Percentiles rank a stretch among this genome's conserved stretches.
These are phyloP conservation scores for Aspergillus caelatus DNA, from an alignment of 2,329 filamentous ascomycete species.

Conservation along the genomic window DNA sequence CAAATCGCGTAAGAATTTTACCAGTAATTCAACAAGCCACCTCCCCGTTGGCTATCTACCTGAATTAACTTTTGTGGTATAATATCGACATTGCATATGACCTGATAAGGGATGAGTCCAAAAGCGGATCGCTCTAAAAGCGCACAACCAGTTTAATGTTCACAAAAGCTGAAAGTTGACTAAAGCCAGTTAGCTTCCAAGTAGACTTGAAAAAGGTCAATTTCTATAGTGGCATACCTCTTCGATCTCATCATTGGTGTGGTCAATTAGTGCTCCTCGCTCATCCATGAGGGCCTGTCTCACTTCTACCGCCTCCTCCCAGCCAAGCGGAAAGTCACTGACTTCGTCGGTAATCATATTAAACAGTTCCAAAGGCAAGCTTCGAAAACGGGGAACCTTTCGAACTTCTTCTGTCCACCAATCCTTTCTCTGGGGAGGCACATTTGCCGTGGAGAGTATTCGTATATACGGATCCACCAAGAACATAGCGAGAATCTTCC, in stretches of 20 bases:
- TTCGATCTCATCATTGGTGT: conserved; percentile 1
- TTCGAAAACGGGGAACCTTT: background rate
- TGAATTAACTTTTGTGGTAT: too few species aligned
- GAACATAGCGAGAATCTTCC: conserved; percentile 31
- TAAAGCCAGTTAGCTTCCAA: background rate
- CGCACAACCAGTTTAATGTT: background rate
- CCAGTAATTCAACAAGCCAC: too few species aligned
- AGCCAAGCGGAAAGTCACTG: background rate
- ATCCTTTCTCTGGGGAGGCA: conserved; percentile 23
- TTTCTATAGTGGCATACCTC: background rate
- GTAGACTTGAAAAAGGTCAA: background rate
- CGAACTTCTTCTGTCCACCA: conserved; percentile 7
- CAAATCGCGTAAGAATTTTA: too few species aligned
- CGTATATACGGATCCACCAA: conserved; percentile 28
- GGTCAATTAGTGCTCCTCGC: background rate
- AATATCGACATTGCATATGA: too few species aligned
- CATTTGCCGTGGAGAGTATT: conserved; percentile 30
- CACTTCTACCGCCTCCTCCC: background rate
- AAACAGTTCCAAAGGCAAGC: background rate
- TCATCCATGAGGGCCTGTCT: background rate
- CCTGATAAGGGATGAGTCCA: too few species aligned
- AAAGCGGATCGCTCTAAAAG: too few species aligned
- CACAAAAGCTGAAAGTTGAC: background rate
- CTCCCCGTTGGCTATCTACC: too few species aligned
- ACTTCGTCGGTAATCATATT: background rate